Evolutionary conservation across 176 grass and related monocot genomes (phyloP).

Genomic region (Hsuehochloa calcarea): DNA sequence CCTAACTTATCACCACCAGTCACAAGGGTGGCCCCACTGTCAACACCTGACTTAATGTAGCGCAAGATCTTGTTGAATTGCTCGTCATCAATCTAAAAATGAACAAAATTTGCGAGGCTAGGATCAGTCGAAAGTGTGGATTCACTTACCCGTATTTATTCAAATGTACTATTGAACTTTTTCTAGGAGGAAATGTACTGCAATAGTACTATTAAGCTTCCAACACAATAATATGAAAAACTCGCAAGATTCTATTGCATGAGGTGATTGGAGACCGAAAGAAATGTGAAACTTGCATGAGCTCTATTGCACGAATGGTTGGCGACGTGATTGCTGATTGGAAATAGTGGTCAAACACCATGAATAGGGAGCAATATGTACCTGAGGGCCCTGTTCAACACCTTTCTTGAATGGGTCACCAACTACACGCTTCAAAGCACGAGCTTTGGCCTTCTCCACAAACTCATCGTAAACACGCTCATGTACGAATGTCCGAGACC

Average conservation of each 20-base stretch:
- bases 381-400: conserved; percentile 93
- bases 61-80: conserved; percentile 86
- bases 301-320: background rate
- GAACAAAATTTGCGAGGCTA: background rate
- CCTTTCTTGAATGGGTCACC: conserved; percentile 93
- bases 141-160: background rate
- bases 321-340: background rate
- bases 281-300: background rate
- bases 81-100: conserved; percentile 67
- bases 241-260: background rate
- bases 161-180: too few species aligned
- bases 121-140: background rate
- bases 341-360: background rate
- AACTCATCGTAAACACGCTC: conserved; percentile 89
- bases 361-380: conserved; percentile 26
- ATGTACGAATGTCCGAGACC: conserved; percentile 98
- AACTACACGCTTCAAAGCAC: conserved; percentile 81
- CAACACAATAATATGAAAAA: background rate
- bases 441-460: conserved; percentile 89
- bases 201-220: background rate
- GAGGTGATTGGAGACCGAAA: background rate
- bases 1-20: conserved; percentile 72
- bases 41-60: conserved; percentile 69
- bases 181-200: background rate
- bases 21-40: conserved; percentile 65